Evolutionary conservation across 2,329 filamentous ascomycete species (phyloP).

Genomic region (Pseudonectria buxi): DNA sequence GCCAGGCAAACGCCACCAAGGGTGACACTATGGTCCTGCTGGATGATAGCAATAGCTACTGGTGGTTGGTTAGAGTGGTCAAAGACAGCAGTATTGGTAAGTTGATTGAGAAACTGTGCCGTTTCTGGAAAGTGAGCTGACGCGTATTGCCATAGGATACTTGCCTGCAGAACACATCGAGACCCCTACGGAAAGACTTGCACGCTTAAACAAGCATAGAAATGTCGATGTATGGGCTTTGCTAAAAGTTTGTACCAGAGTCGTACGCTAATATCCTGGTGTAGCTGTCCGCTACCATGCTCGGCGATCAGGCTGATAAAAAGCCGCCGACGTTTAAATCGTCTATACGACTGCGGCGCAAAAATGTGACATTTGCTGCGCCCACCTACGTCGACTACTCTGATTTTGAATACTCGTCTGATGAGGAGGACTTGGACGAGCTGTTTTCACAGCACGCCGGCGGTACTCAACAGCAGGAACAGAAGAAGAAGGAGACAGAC

Average conservation of each 20-base stretch:
- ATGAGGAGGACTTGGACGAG: conserved; percentile 55
- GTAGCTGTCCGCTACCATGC: conserved; percentile 56
- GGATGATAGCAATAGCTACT: conserved; percentile 98
- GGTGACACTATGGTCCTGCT: conserved; percentile 98
- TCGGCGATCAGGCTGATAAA: conserved; percentile 63
- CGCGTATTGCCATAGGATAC: conserved; percentile 57
- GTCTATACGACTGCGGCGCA: conserved; percentile 69
- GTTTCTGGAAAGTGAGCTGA: conserved; percentile 8
- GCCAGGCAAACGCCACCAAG: conserved; percentile 96
- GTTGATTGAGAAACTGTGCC: conserved; percentile 11
- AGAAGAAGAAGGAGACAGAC: conserved; percentile 23
- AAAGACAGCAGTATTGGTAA: conserved; percentile 91
- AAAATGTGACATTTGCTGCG: conserved; percentile 78
- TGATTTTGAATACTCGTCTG: conserved; percentile 77
- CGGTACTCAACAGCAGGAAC: conserved; percentile 23
- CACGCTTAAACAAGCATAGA: conserved; percentile 91
- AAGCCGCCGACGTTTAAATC: conserved; percentile 76
- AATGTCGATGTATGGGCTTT: conserved; percentile 80
- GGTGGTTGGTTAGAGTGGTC: conserved; percentile 96
- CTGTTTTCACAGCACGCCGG: conserved; percentile 30
- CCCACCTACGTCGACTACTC: conserved; percentile 86
- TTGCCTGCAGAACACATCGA: conserved; percentile 97
- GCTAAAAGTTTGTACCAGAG: neutral
- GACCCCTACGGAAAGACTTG: conserved; percentile 89
- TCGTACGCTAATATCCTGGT: conserved; percentile 6